Evolutionary conservation across 495 filamentous ascomycete species (phyloP), one percentile per base, ranked within the genome.

Genomic region (Lophiotrema nucula): DNA sequence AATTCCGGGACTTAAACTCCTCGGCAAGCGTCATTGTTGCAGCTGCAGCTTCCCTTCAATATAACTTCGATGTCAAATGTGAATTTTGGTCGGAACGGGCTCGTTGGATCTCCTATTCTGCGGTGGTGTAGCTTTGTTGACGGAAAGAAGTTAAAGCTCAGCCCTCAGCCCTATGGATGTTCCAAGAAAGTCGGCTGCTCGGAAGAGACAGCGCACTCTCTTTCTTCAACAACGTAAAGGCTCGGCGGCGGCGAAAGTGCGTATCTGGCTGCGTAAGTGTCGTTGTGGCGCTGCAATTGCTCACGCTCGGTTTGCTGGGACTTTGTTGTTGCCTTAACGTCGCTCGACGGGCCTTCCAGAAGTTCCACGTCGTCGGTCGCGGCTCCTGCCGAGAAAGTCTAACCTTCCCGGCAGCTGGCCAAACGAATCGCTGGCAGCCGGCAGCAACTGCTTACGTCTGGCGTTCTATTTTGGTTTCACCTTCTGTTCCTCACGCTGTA

Each of bases 1-100:
- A 99, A 78, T 99, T 99, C 73, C 93, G 82, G 63, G 90, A 89
- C 70, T 83, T 87, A 69, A 99, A 90, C 81, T 97, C 93, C 71
- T 81, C 79, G 48, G 75, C 64, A 56, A 81, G 65, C 58, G 77
- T 77, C 77, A 80, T 81, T 23, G 57, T 31, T 47, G 57, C 57
- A 38, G 19, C 31, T 26, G 19, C 16, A 43, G 23, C 33, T 41
- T 19, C 21, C 15, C 33, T 26, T 10, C 5, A 12, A 21, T 11
- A 41, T 25, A 54, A 43, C 15, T 15, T 41, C 16, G 24, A 56
- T 39, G n/a, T 6, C 15, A 18, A 39, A 15, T 15, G 25, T 15
- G 2, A 16, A 51, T 21, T 13, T 25, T 6, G 27, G n/a, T n/a
- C n/a, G n/a, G n/a, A n/a, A n/a, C n/a, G n/a, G n/a, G n/a, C n/a